Evolutionary conservation across 208 protist species (phyloP).

Genomic region (Spongospora subterranea): DNA sequence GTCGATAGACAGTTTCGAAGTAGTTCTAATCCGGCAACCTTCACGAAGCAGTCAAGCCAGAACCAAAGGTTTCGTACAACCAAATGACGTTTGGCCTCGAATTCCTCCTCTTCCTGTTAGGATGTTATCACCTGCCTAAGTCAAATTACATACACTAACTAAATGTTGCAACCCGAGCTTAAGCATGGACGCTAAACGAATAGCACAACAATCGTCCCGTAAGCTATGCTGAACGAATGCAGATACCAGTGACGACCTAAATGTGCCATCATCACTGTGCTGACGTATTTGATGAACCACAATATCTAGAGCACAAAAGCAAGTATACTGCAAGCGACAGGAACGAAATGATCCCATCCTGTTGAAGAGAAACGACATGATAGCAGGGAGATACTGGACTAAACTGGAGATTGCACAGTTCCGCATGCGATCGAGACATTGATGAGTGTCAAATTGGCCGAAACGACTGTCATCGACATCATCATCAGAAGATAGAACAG

Average conservation of each 20-base stretch:
- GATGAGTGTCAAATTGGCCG: neutral
- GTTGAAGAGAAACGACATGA: neutral
- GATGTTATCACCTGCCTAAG: neutral
- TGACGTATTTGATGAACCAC: neutral
- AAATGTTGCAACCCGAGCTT: neutral
- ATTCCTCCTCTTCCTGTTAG: neutral
- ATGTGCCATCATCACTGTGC: slow-evolving; percentile 1
- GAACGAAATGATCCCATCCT: neutral
- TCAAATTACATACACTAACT: neutral
- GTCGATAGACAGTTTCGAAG: neutral
- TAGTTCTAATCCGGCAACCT: neutral
- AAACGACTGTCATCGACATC: neutral
- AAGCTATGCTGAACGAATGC: slow-evolving; percentile 25
- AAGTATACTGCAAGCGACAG: neutral
- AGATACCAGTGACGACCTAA: neutral
- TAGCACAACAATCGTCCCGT: neutral
- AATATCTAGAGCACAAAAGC: neutral
- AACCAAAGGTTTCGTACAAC: slow-evolving; percentile 34
- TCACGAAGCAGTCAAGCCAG: slow-evolving; percentile 34
- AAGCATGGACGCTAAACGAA: neutral
- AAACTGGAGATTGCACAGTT: neutral
- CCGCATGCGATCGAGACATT: neutral
- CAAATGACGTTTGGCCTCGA: neutral
- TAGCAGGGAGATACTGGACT: neutral
- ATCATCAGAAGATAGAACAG: neutral